Percentiles rank a stretch among this genome's conserved stretches.
These are phyloP conservation scores for Malassezia nana DNA, from an alignment of 1,284 basidiomycete species.

Conservation along the genomic window DNA sequence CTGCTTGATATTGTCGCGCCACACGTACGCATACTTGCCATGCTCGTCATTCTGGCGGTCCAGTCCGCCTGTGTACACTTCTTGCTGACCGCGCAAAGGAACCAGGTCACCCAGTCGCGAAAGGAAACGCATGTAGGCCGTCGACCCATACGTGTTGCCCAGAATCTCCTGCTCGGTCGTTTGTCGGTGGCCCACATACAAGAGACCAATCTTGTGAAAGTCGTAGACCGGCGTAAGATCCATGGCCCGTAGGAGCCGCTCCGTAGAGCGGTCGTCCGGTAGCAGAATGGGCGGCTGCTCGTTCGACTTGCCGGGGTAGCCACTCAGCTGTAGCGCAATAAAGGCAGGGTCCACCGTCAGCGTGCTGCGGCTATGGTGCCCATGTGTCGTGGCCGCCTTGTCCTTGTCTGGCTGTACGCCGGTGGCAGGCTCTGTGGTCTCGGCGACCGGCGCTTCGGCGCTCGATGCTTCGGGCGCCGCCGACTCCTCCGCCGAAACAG, in stretches of 20 bases:
- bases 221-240: constrained; percentile 90
- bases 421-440: not conserved
- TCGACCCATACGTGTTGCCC: constrained; percentile 80
- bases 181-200: constrained; percentile 91
- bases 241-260: constrained; percentile 62
- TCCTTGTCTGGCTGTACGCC: no score
- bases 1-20: constrained; percentile 97
- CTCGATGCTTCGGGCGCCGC: not conserved
- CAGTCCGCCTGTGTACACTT: constrained; percentile 88
- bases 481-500: not conserved
- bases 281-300: constrained; percentile 50
- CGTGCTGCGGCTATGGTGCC: not conserved
- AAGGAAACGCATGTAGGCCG: constrained; percentile 84
- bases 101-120: constrained; percentile 79
- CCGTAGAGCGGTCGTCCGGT: constrained; percentile 53
- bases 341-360: constrained; percentile 67
- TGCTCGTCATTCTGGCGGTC: constrained; percentile 75
- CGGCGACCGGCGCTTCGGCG: not conserved
- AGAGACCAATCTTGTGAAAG: constrained; percentile 88
- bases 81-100: constrained; percentile 65
- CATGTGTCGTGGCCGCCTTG: not conserved
- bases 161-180: constrained; percentile 75
- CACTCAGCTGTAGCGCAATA: constrained; percentile 72
- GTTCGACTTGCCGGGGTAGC: constrained; percentile 38
- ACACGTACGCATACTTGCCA: constrained; percentile 61